These are phyloP conservation scores for Hippophae tibetana DNA, from an alignment of 306 rosid genomes.

Conservation along the genomic window DNA sequence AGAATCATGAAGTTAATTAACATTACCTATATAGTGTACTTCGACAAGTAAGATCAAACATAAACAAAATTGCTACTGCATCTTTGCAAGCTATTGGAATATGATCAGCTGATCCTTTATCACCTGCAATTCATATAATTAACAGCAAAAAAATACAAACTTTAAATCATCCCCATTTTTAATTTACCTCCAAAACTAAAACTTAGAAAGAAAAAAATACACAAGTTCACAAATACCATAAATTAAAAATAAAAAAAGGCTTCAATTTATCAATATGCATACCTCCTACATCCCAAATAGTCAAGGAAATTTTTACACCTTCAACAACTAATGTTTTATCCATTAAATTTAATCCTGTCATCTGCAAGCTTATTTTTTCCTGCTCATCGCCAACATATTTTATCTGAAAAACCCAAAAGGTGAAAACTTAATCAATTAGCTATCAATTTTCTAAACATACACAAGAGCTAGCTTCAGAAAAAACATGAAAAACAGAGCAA, in stretches of 20 bases:
- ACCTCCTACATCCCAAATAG: slow-evolving; percentile 95
- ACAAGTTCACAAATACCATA: not conserved
- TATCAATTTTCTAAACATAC: not conserved
- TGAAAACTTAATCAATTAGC: not conserved
- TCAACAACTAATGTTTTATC: slow-evolving; percentile 62
- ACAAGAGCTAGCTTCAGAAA: not conserved
- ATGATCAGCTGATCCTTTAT: slow-evolving; percentile 49
- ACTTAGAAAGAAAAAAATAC: slow-evolving; percentile 3
- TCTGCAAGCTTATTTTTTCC: slow-evolving; percentile 51
- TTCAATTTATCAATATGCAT: not conserved
- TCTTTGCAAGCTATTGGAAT: slow-evolving; percentile 94
- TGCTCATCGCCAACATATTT: slow-evolving; percentile 88
- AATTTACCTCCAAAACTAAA: not conserved
- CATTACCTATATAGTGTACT: slow-evolving; percentile 62
- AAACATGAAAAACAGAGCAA: not conserved
- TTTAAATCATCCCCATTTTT: not conserved
- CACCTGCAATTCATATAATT: slow-evolving; percentile 37
- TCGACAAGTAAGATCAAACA: slow-evolving; percentile 95
- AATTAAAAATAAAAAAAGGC: not conserved
- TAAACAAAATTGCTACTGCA: slow-evolving; percentile 83
- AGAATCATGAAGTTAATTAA: not conserved
- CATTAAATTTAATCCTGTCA: slow-evolving; percentile 83
- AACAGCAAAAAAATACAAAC: not conserved
- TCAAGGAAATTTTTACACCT: slow-evolving; percentile 71
- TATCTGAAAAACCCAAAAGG: slow-evolving; percentile 25